Percentiles rank a stretch among this genome's conserved stretches.
These are phyloP conservation scores for Tremella fuciformis DNA, from an alignment of 768 basidiomycete species.

Conservation along the genomic window DNA sequence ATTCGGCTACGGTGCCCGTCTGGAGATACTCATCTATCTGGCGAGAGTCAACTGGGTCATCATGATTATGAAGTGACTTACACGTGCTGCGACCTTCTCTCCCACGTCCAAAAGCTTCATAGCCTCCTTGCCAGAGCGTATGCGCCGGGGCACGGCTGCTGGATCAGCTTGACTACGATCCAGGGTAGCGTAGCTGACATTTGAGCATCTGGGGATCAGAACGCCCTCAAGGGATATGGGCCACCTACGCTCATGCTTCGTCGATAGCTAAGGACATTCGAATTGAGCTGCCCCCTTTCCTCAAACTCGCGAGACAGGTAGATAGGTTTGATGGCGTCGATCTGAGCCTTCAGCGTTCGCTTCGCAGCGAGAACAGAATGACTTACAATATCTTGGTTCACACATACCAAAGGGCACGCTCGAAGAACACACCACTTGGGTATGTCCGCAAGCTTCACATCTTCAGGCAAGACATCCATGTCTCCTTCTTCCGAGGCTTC, in stretches of 20 bases:
- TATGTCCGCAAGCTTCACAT: slow-evolving; percentile 39
- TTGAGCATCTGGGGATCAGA: slow-evolving; percentile 28
- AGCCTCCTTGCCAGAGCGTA: slow-evolving; percentile 48
- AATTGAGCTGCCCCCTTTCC: slow-evolving; percentile 45
- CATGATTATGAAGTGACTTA: slow-evolving; percentile 15
- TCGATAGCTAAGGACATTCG: slow-evolving; percentile 49
- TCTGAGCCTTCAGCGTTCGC: slow-evolving; percentile 20
- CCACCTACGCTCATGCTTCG: slow-evolving; percentile 47
- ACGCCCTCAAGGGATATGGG: background rate
- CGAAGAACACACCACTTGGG: slow-evolving; percentile 38
- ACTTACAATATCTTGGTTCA: slow-evolving; percentile 52
- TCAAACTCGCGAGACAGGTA: slow-evolving; percentile 47
- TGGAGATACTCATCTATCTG: slow-evolving; percentile 50
- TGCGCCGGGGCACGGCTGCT: slow-evolving; percentile 42
- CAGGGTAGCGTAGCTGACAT: slow-evolving; percentile 15
- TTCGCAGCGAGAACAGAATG: background rate
- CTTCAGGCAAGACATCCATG: slow-evolving; percentile 31
- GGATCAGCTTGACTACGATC: slow-evolving; percentile 3
- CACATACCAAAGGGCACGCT: slow-evolving; percentile 43
- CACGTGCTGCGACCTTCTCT: slow-evolving; percentile 46
- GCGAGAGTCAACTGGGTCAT: background rate
- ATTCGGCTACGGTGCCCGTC: slow-evolving; percentile 40
- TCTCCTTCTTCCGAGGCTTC: slow-evolving; percentile 16
- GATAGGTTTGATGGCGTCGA: slow-evolving; percentile 50
- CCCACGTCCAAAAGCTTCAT: slow-evolving; percentile 40